Conservation (phyloP, 306 rosid species). For the Hippophae gyantsensis region DNA sequence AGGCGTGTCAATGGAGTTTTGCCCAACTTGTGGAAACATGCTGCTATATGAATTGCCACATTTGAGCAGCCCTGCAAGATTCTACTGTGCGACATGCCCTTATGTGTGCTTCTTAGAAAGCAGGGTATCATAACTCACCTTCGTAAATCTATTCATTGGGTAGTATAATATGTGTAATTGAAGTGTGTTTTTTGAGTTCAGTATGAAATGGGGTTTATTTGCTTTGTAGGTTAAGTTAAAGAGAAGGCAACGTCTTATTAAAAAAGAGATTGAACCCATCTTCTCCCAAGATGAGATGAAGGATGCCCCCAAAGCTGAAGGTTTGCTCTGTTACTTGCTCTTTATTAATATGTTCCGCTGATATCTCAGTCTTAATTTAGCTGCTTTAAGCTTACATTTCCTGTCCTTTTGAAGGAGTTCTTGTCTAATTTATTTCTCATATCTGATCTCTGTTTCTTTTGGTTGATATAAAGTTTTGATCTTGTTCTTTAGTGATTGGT, state of each 20-base stretch:
- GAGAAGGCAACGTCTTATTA: constrained; percentile 46
- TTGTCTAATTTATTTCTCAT: not conserved
- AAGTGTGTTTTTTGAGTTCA: not conserved
- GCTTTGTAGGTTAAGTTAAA: constrained; percentile 45
- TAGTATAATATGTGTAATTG: not conserved
- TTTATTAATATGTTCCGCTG: not conserved
- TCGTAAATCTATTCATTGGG: not conserved
- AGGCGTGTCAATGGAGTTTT: constrained; percentile 41
- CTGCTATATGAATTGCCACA: constrained; percentile 45
- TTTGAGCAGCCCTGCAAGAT: constrained; percentile 40
- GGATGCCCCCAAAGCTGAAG: constrained; percentile 49
- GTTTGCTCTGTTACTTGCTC: constrained; percentile 20
- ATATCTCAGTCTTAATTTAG: not conserved
- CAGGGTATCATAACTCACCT: constrained; percentile 17
- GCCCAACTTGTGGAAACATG: constrained; percentile 56
- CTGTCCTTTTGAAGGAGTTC: not conserved
- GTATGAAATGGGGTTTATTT: constrained; percentile 1
- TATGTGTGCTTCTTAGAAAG: constrained; percentile 39
- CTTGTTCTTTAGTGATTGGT: not conserved
- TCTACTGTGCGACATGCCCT: constrained; percentile 54
- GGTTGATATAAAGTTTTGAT: constrained; percentile 1
- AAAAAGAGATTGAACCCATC: constrained; percentile 46
- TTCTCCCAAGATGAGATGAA: constrained; percentile 41
- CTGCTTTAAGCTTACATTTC: not conserved
- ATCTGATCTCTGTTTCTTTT: not conserved